Evolutionary conservation across 768 basidiomycete species (phyloP).

Genomic region (Leucocoprinus sp.): DNA sequence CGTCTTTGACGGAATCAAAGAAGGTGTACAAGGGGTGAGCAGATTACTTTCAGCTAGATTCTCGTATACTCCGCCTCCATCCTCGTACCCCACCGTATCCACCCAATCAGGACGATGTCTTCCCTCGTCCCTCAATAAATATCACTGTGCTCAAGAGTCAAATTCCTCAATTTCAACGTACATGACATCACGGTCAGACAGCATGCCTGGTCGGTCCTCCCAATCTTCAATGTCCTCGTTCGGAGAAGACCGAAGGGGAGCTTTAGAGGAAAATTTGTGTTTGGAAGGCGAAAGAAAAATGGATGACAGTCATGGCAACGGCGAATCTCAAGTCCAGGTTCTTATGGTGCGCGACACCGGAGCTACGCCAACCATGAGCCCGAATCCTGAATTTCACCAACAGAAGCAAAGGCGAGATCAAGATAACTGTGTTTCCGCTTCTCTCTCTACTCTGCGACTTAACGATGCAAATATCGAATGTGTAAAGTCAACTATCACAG

Average conservation of each 20-base stretch:
- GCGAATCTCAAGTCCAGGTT: conserved; percentile 20
- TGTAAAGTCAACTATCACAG: conserved; percentile 4
- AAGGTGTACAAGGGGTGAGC: conserved; percentile 52
- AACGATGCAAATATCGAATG: too few relatives aligned
- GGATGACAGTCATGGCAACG: conserved; percentile 12
- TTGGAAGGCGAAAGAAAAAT: conserved; percentile 13
- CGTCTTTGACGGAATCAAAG: conserved; percentile 51
- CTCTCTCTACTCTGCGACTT: background rate
- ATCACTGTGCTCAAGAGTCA: conserved; percentile 19
- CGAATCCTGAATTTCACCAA: conserved; percentile 36
- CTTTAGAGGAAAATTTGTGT: background rate
- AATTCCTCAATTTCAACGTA: conserved; percentile 24
- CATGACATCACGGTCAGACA: conserved; percentile 13
- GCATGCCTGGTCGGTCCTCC: conserved; percentile 31
- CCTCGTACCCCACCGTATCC: background rate
- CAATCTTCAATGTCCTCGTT: conserved; percentile 40
- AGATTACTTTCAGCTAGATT: conserved; percentile 47
- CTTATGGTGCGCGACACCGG: conserved; percentile 42
- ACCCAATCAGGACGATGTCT: conserved; percentile 9
- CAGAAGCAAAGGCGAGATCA: conserved; percentile 16
- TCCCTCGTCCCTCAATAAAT: conserved; percentile 16
- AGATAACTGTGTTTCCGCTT: background rate
- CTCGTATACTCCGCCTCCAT: conserved; percentile 6
- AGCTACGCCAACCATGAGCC: conserved; percentile 40
- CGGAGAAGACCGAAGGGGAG: conserved; percentile 20